phyloP scores from a whole-genome alignment of 306 rosid species.

The Abrus precatorius region DNA sequence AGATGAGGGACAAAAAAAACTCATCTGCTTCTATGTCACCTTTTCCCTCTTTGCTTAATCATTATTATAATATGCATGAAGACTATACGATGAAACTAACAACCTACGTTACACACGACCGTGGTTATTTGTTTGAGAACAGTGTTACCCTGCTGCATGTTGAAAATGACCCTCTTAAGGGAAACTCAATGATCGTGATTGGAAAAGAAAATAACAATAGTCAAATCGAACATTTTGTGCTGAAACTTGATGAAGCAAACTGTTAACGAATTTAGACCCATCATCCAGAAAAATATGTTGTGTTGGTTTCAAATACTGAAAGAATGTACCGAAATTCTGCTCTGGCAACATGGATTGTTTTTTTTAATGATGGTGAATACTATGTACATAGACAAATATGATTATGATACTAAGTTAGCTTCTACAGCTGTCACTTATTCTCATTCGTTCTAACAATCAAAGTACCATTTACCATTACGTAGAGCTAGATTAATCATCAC shows the following conservation, averaged over 20 bases:
- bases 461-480: constrained; percentile 12
- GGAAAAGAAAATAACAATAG: constrained; percentile 15
- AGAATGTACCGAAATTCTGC: neutral
- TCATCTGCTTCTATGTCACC: neutral
- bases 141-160: constrained; percentile 6
- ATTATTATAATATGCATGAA: constrained; percentile 12
- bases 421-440: constrained; percentile 39
- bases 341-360: constrained; percentile 8
- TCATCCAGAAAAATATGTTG: neutral
- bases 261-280: neutral
- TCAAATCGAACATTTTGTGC: neutral
- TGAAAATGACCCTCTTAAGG: neutral
- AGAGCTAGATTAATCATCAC: constrained; percentile 33
- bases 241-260: constrained; percentile 2
- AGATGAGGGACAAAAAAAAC: neutral
- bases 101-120: neutral
- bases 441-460: constrained; percentile 22
- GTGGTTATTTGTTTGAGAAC: constrained; percentile 3
- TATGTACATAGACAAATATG: constrained; percentile 29
- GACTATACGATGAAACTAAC: neutral
- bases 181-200: constrained; percentile 4
- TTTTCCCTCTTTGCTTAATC: neutral
- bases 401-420: constrained; percentile 39
- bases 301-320: constrained; percentile 11
- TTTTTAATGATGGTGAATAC: constrained; percentile 40